Percentiles rank a stretch among this genome's conserved stretches.
Conservation (phyloP, 495 filamentous ascomycete species). For the Aspergillus coremiiformis region DNA sequence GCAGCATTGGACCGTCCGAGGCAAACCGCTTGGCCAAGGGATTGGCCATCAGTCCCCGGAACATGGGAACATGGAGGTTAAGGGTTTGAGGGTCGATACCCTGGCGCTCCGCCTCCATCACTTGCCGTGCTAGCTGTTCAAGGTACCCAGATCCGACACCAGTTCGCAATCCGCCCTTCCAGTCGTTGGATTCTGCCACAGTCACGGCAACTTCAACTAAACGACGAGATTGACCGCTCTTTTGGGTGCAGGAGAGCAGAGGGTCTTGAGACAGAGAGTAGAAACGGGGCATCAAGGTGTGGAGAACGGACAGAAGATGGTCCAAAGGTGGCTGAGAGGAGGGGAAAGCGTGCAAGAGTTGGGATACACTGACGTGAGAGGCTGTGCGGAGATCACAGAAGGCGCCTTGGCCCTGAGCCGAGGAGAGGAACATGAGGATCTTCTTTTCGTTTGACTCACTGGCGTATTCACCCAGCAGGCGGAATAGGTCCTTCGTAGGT, state of each 20-base stretch:
- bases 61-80: slow-evolving; percentile 81
- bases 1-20: slow-evolving; percentile 89
- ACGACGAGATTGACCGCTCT: slow-evolving; percentile 64
- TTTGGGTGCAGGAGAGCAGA: slow-evolving; percentile 63
- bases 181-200: slow-evolving; percentile 79
- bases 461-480: slow-evolving; percentile 79
- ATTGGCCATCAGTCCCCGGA: slow-evolving; percentile 98
- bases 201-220: slow-evolving; percentile 92
- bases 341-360: slow-evolving; percentile 88
- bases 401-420: slow-evolving; percentile 83
- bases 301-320: slow-evolving; percentile 69
- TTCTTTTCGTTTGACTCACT: slow-evolving; percentile 75
- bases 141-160: slow-evolving; percentile 80
- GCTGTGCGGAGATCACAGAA: slow-evolving; percentile 95
- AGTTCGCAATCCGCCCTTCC: slow-evolving; percentile 59
- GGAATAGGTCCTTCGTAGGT: slow-evolving; percentile 81
- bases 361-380: slow-evolving; percentile 72
- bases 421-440: slow-evolving; percentile 74
- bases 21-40: slow-evolving; percentile 84
- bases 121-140: slow-evolving; percentile 65
- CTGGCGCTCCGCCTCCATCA: slow-evolving; percentile 54
- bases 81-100: slow-evolving; percentile 45
- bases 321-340: slow-evolving; percentile 81
- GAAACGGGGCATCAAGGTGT: slow-evolving; percentile 90
- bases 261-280: slow-evolving; percentile 97